Evolutionary conservation across 2,329 filamentous ascomycete genomes (phyloP), one percentile per base, ranked within the genome.

Genomic region (Beauveria sp.): DNA sequence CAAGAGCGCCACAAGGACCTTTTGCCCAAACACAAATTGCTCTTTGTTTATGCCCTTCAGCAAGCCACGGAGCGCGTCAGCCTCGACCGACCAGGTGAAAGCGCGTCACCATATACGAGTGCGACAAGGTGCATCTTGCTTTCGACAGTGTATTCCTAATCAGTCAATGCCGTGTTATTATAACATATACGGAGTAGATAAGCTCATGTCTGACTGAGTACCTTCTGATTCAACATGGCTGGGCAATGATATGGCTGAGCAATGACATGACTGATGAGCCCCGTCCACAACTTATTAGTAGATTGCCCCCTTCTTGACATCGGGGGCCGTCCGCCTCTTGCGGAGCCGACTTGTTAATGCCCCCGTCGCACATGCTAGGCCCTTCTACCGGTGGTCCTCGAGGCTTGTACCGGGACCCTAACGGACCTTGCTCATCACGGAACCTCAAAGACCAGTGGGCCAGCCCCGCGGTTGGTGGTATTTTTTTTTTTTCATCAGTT

Each of bases 361-460:
- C 57, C 57, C 57, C 57, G 57, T 60, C 57, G 57, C 57, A 60
- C 57, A 58, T 58, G 56, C 46, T 40, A 40, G 14, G 24, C 28
- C 16, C 47, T 50, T 26, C 8, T 10, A 24, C 12, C 1, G 9
- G n/a, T 34, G 26, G 22, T 43, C 42, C 20, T 43, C 34, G 30
- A 42, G 6, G 18, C 20, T 40, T 30, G 20, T 28, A 22, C 24
- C 24, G 5, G 34, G 30, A 34, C 30, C 10, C 30, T 30, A 18
- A 16, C 16, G 5, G 40, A 43, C 24, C 56, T 28, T 49, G 34
- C 9, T 34, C 30, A 34, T 16, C 47, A 52, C 46, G 57, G 47
- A 59, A 59, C 57, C 49, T 53, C 49, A 26, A 53, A 42, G n/a
- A 38, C 57, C 49, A 34, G 57, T 46, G 46, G 40, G 24, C 40